Base-by-base conservation (phyloP, 176 grass and related monocot species). In the Saccharum officinarum region DNA sequence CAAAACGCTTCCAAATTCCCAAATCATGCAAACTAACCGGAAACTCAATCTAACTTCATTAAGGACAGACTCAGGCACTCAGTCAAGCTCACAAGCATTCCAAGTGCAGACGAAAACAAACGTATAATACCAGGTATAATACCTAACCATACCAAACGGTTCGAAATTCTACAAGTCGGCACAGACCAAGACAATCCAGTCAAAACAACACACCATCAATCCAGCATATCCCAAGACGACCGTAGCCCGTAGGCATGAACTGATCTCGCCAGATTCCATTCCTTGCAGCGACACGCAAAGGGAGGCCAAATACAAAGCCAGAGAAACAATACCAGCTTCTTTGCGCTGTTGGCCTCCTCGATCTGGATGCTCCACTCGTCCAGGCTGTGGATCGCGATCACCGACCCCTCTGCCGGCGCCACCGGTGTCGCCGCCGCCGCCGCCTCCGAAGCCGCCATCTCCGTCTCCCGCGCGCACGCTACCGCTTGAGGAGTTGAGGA, bases 281-380 rank as follows among this genome's bases (percentile, higher is more conserved):
- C 37, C 77, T 69, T 4, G 33, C 54, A 18, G 20, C 7, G 49
- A 16, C 7, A 5, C 8, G 15, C 25, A 36, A 9, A 1, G 5
- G 20, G 12, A 37, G 9, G 2, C 3, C 44, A 50, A 42, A 30
- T 2, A 26, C 16, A 9, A 40, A 8, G 5, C 37, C 4, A 26
- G 23, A 15, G 26, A 47, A 23, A 45, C 3, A 5, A 10, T 85
- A 95, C 90, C 85, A 95, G 93, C 82, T 90, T 95, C 82, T 95
- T 95, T 57, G 82, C 67, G 33, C 34, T 67, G 73, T 95, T 95
- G 69, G 93, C 93, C 87, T 88, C 87, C 38, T 95, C 90, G 82
- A 95, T 91, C 60, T 90, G 82, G 30, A 91, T 86, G 69, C 82
- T 92, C 93, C 93, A 95, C 78, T 88, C 87, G 8, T 95, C 93